Conservation (phyloP, 1,284 basidiomycete species). For the Athelia psychrophila region DNA sequence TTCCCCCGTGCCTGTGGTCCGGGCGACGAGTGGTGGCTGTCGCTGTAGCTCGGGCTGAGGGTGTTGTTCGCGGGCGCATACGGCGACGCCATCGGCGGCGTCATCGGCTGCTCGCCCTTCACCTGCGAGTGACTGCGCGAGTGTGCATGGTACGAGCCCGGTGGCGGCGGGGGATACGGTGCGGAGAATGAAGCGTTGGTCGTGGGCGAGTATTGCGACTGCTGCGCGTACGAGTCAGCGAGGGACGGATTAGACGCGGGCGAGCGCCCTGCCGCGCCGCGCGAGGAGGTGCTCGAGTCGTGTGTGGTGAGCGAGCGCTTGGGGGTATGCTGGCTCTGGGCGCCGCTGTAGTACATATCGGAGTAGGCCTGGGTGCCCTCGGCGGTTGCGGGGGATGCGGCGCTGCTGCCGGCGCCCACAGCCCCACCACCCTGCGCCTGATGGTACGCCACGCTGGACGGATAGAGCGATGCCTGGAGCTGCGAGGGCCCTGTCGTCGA, state of each 20-base stretch:
- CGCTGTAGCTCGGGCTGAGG: conserved; percentile 32
- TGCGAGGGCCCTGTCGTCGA: conserved; percentile 28
- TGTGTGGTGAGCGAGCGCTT: conserved; percentile 56
- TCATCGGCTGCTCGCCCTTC: conserved; percentile 50
- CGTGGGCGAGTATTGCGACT: conserved; percentile 63
- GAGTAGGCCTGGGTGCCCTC: conserved; percentile 56
- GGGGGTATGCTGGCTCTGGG: conserved; percentile 39
- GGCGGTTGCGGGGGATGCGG: conserved; percentile 32
- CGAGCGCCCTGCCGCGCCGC: conserved; percentile 50
- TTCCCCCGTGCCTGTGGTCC: conserved; percentile 42
- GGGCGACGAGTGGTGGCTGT: conserved; percentile 57
- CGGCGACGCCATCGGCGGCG: conserved; percentile 49
- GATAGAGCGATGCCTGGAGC: conserved; percentile 55
- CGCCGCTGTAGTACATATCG: conserved; percentile 62
- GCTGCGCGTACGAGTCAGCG: conserved; percentile 68
- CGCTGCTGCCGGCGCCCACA: conserved; percentile 32
- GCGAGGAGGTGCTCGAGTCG: conserved; percentile 44
- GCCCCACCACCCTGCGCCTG: conserved; percentile 22
- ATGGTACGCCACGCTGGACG: conserved; percentile 56
- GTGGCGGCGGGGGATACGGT: conserved; percentile 48
- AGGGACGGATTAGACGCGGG: conserved; percentile 48
- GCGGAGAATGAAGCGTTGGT: conserved; percentile 33
- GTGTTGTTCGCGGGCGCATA: conserved; percentile 48
- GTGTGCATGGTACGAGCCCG: conserved; percentile 41
- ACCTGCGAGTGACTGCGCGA: conserved; percentile 54